Conservation (phyloP, 2,329 filamentous ascomycete species). For the Fusarium nisikadoi region DNA sequence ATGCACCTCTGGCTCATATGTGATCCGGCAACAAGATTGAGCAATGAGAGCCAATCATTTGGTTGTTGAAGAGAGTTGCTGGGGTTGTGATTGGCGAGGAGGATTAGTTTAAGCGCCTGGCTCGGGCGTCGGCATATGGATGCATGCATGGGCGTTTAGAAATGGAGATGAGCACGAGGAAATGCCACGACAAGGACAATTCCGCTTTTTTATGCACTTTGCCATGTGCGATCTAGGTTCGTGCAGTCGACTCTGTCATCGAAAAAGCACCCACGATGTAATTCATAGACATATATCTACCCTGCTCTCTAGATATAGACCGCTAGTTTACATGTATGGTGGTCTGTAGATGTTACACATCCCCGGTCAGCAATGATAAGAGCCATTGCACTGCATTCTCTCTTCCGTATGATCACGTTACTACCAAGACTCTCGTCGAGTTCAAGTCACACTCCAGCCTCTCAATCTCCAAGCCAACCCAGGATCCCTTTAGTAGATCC, state of each 20-base stretch:
- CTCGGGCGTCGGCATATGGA: conserved; percentile 31
- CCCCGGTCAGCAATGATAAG: neutral
- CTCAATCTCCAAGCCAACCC: conserved; percentile 2
- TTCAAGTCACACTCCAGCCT: conserved; percentile 3
- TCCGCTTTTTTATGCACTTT: conserved; percentile 11
- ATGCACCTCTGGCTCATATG: conserved; percentile 27
- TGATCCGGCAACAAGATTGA: conserved; percentile 28
- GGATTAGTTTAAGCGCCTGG: conserved; percentile 33
- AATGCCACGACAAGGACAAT: conserved; percentile 13
- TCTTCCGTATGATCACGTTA: neutral
- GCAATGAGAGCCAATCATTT: conserved; percentile 27
- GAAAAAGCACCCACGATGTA: neutral
- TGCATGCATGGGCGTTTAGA: conserved; percentile 32
- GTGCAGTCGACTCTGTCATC: neutral
- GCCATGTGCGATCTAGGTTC: conserved; percentile 18
- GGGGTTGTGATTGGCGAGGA: conserved; percentile 31
- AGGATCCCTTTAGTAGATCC: conserved; percentile 15
- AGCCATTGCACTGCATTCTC: neutral
- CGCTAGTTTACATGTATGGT: neutral
- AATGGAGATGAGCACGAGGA: conserved; percentile 2
- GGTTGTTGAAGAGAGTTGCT: neutral
- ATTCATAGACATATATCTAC: neutral
- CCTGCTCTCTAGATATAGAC: neutral
- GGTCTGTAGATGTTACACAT: neutral
- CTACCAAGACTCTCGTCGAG: neutral